These are phyloP conservation scores for Saccharomycopsis fibuligera DNA, from an alignment of 805 yeast species.

Conservation along the genomic window DNA sequence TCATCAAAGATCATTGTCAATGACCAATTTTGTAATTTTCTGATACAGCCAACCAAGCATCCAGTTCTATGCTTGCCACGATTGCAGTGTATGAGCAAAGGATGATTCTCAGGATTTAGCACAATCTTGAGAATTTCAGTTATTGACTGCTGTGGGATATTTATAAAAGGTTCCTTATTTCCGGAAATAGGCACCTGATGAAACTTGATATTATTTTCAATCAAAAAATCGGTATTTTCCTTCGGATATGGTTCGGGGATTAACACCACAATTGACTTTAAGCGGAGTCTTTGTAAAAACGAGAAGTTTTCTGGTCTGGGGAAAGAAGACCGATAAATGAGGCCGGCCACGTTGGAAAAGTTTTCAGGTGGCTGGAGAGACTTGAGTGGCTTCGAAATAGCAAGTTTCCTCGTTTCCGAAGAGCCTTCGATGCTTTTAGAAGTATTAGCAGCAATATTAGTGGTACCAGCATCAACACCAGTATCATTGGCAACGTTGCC, in stretches of 20 bases:
- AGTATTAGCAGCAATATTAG: no score
- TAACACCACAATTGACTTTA: constrained; percentile 74
- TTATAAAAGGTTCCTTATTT: constrained; percentile 90
- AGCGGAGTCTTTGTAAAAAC: constrained; percentile 53
- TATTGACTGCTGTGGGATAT: constrained; percentile 59
- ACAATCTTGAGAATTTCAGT: constrained; percentile 78
- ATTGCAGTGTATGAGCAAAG: constrained; percentile 89
- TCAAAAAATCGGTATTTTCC: constrained; percentile 61
- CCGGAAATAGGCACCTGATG: constrained; percentile 93
- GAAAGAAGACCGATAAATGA: constrained; percentile 81
- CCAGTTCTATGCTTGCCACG: constrained; percentile 97
- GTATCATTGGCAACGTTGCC: no score
- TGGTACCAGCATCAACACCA: no score
- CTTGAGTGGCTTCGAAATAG: no score
- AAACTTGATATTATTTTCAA: constrained; percentile 54
- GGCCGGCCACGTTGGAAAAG: constrained; percentile 73
- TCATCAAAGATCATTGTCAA: constrained; percentile 92
- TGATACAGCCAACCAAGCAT: constrained; percentile 86
- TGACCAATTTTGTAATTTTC: constrained; percentile 89
- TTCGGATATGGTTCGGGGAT: constrained; percentile 90
- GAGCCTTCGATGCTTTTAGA: no score
- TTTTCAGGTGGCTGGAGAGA: constrained; percentile 73
- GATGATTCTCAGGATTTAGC: constrained; percentile 81
- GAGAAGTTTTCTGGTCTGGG: constrained; percentile 80
- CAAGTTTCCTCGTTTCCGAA: no score